These are phyloP conservation scores for Phlegmacium glaucopus DNA, from an alignment of 768 basidiomycete genomes.

Conservation along the genomic window DNA sequence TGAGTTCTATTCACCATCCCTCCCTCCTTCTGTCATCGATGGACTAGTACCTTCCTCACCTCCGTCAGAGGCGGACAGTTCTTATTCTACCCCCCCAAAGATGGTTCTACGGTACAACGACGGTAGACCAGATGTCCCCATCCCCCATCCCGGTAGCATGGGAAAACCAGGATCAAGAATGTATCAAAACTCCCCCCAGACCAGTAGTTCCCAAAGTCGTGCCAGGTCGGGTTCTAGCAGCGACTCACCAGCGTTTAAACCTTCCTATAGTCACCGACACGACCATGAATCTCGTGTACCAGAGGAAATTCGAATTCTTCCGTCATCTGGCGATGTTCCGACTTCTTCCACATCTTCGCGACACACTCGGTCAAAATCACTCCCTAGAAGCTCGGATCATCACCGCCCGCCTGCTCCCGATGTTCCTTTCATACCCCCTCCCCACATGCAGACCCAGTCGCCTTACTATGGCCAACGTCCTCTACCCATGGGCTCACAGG, in stretches of 20 bases:
- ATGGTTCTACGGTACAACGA: constrained; percentile 70
- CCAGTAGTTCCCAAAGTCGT: constrained; percentile 31
- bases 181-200: constrained; percentile 21
- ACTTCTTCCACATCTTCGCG: constrained; percentile 30
- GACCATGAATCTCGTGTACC: constrained; percentile 32
- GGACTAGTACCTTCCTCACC: constrained; percentile 39
- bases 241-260: constrained; percentile 23
- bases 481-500: constrained; percentile 5
- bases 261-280: constrained; percentile 23
- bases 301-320: constrained; percentile 63
- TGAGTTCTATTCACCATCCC: constrained; percentile 55
- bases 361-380: constrained; percentile 43
- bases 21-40: constrained; percentile 48
- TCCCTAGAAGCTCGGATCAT: constrained; percentile 36
- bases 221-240: constrained; percentile 37
- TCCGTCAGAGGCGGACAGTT: constrained; percentile 46
- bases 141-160: constrained; percentile 38
- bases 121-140: constrained; percentile 62
- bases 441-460: constrained; percentile 22
- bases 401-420: constrained; percentile 18
- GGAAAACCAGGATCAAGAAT: constrained; percentile 16
- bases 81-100: constrained; percentile 58
- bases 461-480: constrained; percentile 14
- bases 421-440: constrained; percentile 21
- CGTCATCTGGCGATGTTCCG: constrained; percentile 40